These are phyloP conservation scores for Raffaelea deltoideospora DNA, from an alignment of 2,329 filamentous ascomycete species.

Conservation along the genomic window DNA sequence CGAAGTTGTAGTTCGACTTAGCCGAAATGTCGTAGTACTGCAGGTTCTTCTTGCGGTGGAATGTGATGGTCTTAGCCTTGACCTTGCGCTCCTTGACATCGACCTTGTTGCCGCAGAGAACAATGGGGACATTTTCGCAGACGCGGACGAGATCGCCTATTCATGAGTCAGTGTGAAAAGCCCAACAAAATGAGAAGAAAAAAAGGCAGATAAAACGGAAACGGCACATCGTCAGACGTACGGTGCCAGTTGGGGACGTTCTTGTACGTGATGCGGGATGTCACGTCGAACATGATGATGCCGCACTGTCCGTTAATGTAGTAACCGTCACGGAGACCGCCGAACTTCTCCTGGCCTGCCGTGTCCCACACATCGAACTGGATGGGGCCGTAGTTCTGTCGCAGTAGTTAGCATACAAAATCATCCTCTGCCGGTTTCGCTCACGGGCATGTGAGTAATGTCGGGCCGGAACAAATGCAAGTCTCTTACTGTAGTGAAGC, in stretches of 20 bases:
- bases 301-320: constrained; percentile 99
- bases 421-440: too few species aligned
- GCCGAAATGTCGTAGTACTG: constrained; percentile 99
- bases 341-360: constrained; percentile 98
- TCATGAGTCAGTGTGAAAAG: neutral
- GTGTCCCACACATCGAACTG: constrained; percentile 99
- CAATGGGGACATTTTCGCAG: constrained; percentile 98
- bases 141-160: constrained; percentile 94
- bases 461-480: too few species aligned
- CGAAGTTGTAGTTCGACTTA: constrained; percentile 99
- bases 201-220: too few species aligned
- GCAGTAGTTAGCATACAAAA: too few species aligned
- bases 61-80: constrained; percentile 99
- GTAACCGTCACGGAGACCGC: constrained; percentile 97
- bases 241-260: constrained; percentile 99
- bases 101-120: constrained; percentile 98
- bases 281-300: constrained; percentile 99
- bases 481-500: constrained; percentile 94
- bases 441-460: too few species aligned
- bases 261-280: constrained; percentile 99
- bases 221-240: too few species aligned
- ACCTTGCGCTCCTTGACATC: constrained; percentile 99
- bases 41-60: constrained; percentile 99
- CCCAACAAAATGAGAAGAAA: constrained; percentile 1
- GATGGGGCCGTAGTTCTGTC: constrained; percentile 85